These are phyloP conservation scores for Xylaria sp. DNA, from an alignment of 495 filamentous ascomycete genomes.

Conservation along the genomic window DNA sequence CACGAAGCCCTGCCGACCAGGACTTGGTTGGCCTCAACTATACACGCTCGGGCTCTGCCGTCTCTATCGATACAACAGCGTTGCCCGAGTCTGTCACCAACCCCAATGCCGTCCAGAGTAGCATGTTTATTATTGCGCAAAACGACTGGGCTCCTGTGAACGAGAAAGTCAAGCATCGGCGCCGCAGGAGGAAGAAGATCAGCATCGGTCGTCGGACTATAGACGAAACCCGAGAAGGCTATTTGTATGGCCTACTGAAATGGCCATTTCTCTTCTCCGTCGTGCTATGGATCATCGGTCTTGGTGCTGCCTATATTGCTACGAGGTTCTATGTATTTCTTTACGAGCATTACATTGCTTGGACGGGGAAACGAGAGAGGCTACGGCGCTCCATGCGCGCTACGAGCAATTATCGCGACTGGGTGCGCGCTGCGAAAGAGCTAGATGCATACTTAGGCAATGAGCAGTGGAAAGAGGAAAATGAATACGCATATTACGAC, in stretches of 20 bases:
- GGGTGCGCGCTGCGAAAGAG: slow-evolving; percentile 76
- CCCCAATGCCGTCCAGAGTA: slow-evolving; percentile 38
- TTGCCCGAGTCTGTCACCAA: slow-evolving; percentile 28
- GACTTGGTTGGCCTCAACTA: slow-evolving; percentile 32
- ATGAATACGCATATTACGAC: slow-evolving; percentile 96
- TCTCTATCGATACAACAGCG: slow-evolving; percentile 29
- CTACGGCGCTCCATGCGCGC: slow-evolving; percentile 73
- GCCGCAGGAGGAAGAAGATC: slow-evolving; percentile 41
- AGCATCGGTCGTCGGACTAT: slow-evolving; percentile 61
- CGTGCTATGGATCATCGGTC: slow-evolving; percentile 75
- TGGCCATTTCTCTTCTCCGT: slow-evolving; percentile 88
- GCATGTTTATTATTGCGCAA: slow-evolving; percentile 70
- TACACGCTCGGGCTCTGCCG: slow-evolving; percentile 33
- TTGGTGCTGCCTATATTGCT: slow-evolving; percentile 72
- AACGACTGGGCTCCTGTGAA: slow-evolving; percentile 88
- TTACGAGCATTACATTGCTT: slow-evolving; percentile 81
- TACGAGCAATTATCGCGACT: slow-evolving; percentile 78
- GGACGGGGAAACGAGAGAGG: slow-evolving; percentile 73
- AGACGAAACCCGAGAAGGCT: slow-evolving; percentile 94
- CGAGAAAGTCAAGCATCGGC: slow-evolving; percentile 61
- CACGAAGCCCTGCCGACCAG: slow-evolving; percentile 39
- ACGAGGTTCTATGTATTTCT: slow-evolving; percentile 88
- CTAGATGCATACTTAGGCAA: slow-evolving; percentile 86
- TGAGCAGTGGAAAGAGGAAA: slow-evolving; percentile 81
- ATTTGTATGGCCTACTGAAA: slow-evolving; percentile 84